Conservation (phyloP, 805 yeast species). For the Clavispora asparagi region DNA sequence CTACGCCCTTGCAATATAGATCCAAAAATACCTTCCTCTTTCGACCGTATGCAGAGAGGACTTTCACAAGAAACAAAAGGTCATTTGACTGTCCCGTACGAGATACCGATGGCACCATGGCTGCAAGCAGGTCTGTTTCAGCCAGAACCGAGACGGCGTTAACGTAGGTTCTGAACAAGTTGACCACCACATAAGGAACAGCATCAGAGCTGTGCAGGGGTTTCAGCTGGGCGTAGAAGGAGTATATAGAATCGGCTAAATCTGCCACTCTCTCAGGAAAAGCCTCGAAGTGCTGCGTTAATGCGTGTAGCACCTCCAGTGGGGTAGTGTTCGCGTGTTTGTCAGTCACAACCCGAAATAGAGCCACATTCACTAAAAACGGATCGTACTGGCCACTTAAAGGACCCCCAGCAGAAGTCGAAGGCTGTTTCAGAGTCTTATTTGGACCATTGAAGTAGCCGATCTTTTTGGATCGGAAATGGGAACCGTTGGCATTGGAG, state of each 20-base stretch:
- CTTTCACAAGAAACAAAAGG: neutral
- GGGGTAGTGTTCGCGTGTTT: neutral
- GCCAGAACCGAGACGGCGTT: neutral
- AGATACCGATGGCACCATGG: neutral
- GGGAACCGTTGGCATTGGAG: neutral
- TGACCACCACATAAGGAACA: neutral
- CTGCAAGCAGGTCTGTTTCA: neutral
- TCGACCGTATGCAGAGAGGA: neutral
- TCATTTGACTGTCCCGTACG: neutral
- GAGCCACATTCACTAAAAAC: neutral
- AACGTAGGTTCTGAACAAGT: neutral
- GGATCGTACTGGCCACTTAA: neutral
- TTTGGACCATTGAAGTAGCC: neutral
- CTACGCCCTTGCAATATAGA: constrained; percentile 3
- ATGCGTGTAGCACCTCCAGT: neutral
- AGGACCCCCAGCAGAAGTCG: neutral
- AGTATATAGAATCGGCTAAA: neutral
- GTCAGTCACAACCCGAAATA: neutral
- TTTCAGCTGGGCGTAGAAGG: neutral
- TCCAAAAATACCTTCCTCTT: neutral
- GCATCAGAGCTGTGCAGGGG: neutral
- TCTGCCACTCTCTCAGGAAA: neutral
- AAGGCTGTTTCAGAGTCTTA: neutral
- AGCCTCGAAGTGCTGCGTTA: neutral
- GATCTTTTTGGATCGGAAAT: neutral